A percentile compares a stretch with the other conserved stretches of the same genome.
Evolutionary conservation across 139 green algal species (phyloP).

Genomic region (Micromonas pusilla): DNA sequence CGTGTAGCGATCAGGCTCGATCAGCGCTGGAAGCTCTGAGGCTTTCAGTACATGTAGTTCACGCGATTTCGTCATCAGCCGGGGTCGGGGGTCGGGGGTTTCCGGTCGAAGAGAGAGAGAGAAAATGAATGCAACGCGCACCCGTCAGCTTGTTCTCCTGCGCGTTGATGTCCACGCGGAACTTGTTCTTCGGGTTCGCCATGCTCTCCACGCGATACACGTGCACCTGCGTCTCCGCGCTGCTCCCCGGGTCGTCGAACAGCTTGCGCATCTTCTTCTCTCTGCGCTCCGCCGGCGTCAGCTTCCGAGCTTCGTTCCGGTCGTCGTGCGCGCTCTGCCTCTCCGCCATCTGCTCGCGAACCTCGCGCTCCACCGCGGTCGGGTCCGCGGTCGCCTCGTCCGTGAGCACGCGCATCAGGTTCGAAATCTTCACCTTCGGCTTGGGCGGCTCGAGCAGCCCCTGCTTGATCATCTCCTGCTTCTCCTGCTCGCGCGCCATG

Average conservation of each 20-base stretch:
- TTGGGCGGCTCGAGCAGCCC: conserved; percentile 90
- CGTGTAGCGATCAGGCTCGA: not conserved
- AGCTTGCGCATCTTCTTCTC: conserved; percentile 94
- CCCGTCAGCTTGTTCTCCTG: conserved; percentile 77
- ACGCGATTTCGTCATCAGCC: conserved; percentile 3
- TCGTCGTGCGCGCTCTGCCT: conserved; percentile 79
- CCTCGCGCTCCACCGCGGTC: conserved; percentile 84
- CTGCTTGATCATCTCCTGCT: conserved; percentile 90
- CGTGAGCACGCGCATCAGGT: conserved; percentile 89
- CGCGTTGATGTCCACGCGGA: conserved; percentile 91
- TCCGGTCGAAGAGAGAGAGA: not conserved
- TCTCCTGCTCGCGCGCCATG: conserved; percentile 85
- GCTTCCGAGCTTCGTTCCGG: conserved; percentile 85
- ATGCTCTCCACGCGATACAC: conserved; percentile 51
- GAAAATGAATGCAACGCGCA: conserved; percentile 15
- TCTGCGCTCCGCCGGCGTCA: conserved; percentile 80
- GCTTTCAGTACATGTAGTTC: conserved; percentile 11
- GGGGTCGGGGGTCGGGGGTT: too few species aligned
- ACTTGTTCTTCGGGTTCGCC: conserved; percentile 55
- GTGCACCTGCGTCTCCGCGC: conserved; percentile 33
- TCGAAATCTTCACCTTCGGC: conserved; percentile 93
- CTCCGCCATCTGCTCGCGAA: conserved; percentile 75
- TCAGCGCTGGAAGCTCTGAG: conserved; percentile 12
- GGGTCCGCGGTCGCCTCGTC: conserved; percentile 64
- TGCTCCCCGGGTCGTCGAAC: conserved; percentile 48